Evolutionary conservation across 371 early-diverging fungal genomes (phyloP), one percentile per base, ranked within the genome.

Genomic region (Cokeromyces recurvatus): DNA sequence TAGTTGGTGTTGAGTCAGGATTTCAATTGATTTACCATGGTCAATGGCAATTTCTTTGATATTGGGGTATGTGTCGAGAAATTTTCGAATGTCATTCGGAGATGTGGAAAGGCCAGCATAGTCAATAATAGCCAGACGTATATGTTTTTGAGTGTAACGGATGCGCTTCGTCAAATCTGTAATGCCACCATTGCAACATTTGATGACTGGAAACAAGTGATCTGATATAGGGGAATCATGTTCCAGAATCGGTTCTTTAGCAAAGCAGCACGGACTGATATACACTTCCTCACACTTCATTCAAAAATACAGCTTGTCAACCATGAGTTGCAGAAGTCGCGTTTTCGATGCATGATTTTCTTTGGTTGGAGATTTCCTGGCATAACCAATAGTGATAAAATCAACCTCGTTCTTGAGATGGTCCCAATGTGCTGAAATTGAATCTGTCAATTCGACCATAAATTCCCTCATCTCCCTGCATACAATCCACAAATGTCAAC

Each of bases 311-410:
- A 59, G 32, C 40, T 55, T 55, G 3, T 27, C 23, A 41, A 41
- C 53, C 61, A 60, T 52, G 36, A 60, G 39, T 42, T 60, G 61
- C 32, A 55, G 39, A 35, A 55, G 39, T 23, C 51, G 51, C 36
- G 49, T 51, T 39, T 51, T 46, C 21, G 54, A 54, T 43, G 40
- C 48, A 41, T 51, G 31, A 41, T 47, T 59, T 47, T 59, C 55
- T 31, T 46, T 32, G 31, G 50, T 51, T 38, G 55, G 51, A n/a
- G 44, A 51, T 44, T 59, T 59, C 15, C 54, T 24, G 24, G 46
- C 51, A 20, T 59, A 59, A 36, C 60, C 60, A 39, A 59, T 54
- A 37, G 54, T 54, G 46, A 53, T 53, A 41, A 29, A 49, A 38
- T 53, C 35, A 44, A 46, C 39, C 37, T 48, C 53, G 35, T 53